Conservation (phyloP, 805 yeast species). For the Metschnikowia similis region DNA sequence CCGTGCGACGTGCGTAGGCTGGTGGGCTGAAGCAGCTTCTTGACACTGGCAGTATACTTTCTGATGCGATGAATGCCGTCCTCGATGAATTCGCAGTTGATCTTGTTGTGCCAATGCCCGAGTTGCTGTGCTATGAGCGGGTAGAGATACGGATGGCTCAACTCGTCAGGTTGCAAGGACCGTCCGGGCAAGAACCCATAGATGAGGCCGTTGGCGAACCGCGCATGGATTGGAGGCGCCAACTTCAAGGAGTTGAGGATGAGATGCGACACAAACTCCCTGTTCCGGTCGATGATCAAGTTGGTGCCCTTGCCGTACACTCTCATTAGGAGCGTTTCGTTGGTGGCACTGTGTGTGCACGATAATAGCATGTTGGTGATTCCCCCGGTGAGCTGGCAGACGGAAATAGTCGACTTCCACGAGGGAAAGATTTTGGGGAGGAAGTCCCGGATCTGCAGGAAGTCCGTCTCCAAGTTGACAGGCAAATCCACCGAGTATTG, state of each 20-base stretch:
- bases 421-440: constrained; percentile 44
- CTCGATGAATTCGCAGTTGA: constrained; percentile 45
- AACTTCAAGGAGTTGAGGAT: constrained; percentile 54
- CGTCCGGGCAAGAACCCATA: constrained; percentile 68
- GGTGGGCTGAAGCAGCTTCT: constrained; percentile 4
- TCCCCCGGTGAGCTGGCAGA: constrained; percentile 55
- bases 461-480: constrained; percentile 29
- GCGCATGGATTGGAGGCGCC: constrained; percentile 66
- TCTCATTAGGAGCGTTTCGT: constrained; percentile 51
- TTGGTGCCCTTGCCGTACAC: constrained; percentile 74
- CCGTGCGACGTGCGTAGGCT: not conserved
- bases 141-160: constrained; percentile 44
- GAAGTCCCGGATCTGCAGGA: constrained; percentile 35
- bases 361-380: constrained; percentile 58
- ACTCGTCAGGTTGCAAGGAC: constrained; percentile 52
- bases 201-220: constrained; percentile 68
- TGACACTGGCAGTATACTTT: constrained; percentile 19
- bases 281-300: constrained; percentile 65
- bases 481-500: constrained; percentile 38
- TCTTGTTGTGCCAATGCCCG: constrained; percentile 64
- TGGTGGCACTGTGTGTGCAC: constrained; percentile 30
- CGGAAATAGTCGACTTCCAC: constrained; percentile 32
- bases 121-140: constrained; percentile 60
- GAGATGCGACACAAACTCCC: constrained; percentile 69
- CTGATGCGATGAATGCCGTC: constrained; percentile 41